These are phyloP conservation scores for Cucurbitaria berberidis DNA, from an alignment of 2,329 filamentous ascomycete species.

Conservation along the genomic window DNA sequence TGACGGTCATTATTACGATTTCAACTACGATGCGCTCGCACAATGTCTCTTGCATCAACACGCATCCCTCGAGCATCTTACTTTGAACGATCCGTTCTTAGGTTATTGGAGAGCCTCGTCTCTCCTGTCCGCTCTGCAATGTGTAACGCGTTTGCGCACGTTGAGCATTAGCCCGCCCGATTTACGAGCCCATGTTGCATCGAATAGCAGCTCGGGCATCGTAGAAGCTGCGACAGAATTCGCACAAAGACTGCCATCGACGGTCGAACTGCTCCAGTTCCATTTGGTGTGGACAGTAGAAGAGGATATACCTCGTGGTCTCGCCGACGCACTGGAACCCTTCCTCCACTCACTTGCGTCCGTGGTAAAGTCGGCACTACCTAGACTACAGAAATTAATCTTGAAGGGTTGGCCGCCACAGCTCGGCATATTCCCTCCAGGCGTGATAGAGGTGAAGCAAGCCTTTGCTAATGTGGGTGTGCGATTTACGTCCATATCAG, in stretches of 20 bases:
- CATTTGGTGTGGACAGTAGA: background rate
- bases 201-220: background rate
- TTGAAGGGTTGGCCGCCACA: background rate
- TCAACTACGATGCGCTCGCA: background rate
- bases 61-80: background rate
- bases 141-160: background rate
- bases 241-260: background rate
- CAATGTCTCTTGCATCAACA: background rate
- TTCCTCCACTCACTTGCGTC: background rate
- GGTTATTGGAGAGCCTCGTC: background rate
- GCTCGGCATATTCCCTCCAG: background rate
- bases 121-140: background rate
- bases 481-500: background rate
- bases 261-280: background rate
- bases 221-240: background rate
- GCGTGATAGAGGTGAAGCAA: background rate
- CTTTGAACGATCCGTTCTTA: background rate
- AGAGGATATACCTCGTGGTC: rapidly evolving
- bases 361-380: background rate
- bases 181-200: too few relatives aligned
- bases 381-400: background rate
- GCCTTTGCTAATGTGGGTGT: background rate
- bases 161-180: background rate
- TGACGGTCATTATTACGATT: background rate
- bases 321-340: background rate